These are phyloP conservation scores for Daucus carota DNA, from an alignment of 129 eudicot species.

Conservation along the genomic window DH1_v3.0 NC_030384.2:48815001-48815500, in stretches of 20 bases:
- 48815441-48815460: not conserved
- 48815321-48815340: not conserved
- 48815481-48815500: too few species aligned
- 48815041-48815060: too few species aligned
- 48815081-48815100: too few species aligned
- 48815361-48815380: not conserved
- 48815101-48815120: too few species aligned
- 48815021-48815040: too few species aligned
- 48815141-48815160: conserved; percentile 41
- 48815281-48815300: not conserved
- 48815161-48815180: conserved; percentile 51
- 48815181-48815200: conserved; percentile 24
- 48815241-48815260: not conserved
- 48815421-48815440: not conserved
- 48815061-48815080: too few species aligned
- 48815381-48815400: not conserved
- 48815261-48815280: not conserved
- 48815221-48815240: not conserved
- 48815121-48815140: too few species aligned
- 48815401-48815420: not conserved
- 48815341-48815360: not conserved
- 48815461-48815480: too few species aligned
- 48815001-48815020: too few species aligned
- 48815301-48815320: conserved; percentile 8
- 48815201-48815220: conserved; percentile 32